Conservation (phyloP, 352 stramenopile species). For the Pythium dissotocum region DNA sequence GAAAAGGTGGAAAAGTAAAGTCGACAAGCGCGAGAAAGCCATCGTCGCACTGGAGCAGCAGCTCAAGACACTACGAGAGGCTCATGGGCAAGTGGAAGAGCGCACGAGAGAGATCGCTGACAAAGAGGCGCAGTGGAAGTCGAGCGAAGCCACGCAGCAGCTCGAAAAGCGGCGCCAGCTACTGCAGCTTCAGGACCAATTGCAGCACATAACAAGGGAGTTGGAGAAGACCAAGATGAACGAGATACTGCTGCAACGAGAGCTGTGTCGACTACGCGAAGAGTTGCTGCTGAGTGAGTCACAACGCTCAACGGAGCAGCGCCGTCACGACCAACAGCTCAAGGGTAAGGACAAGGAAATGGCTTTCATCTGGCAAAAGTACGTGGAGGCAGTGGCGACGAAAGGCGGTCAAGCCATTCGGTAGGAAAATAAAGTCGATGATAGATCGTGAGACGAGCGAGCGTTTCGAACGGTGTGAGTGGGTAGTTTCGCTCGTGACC, state of each 20-base stretch:
- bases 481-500: neutral
- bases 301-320: constrained; percentile 50
- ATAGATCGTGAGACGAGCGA: neutral
- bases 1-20: constrained; percentile 41
- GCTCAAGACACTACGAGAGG: constrained; percentile 8
- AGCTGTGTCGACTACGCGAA: constrained; percentile 58
- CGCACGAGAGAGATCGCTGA: constrained; percentile 20
- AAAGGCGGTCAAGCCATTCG: constrained; percentile 2
- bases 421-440: constrained; percentile 2
- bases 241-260: constrained; percentile 46
- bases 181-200: constrained; percentile 29
- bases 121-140: constrained; percentile 29
- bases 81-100: constrained; percentile 7
- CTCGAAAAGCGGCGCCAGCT: constrained; percentile 37
- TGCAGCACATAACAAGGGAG: constrained; percentile 30
- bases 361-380: constrained; percentile 74
- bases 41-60: constrained; percentile 30
- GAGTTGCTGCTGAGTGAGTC: constrained; percentile 63
- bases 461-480: neutral
- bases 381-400: constrained; percentile 40
- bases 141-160: constrained; percentile 37
- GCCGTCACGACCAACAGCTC: constrained; percentile 48
- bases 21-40: constrained; percentile 31
- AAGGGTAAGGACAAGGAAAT: constrained; percentile 65
- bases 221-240: constrained; percentile 48